Evolutionary conservation across 1,284 basidiomycete species (phyloP).

Genomic region (Ceratobasidium sp.): DNA sequence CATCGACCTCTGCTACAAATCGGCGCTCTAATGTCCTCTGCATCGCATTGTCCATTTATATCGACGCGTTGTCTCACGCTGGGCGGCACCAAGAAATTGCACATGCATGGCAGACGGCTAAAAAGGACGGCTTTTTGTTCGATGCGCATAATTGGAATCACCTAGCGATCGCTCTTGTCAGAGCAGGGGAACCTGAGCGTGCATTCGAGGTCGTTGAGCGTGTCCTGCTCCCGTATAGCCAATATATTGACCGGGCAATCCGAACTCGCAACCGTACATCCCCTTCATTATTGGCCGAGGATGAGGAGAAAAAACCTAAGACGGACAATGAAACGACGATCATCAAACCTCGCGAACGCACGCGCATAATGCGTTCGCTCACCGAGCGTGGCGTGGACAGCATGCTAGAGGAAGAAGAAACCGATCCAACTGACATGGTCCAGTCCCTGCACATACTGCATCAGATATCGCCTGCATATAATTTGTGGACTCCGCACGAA

Average conservation of each 20-base stretch:
- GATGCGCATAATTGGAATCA: slow-evolving; percentile 96
- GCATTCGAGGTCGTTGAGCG: slow-evolving; percentile 88
- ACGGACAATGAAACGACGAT: background rate
- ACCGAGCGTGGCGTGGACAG: slow-evolving; percentile 36
- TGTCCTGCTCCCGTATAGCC: slow-evolving; percentile 75
- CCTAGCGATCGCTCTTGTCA: slow-evolving; percentile 78
- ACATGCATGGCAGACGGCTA: slow-evolving; percentile 75
- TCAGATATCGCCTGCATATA: slow-evolving; percentile 73
- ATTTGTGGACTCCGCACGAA: slow-evolving; percentile 73
- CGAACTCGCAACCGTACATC: slow-evolving; percentile 32
- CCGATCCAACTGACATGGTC: slow-evolving; percentile 59
- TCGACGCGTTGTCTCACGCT: slow-evolving; percentile 78
- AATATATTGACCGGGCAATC: slow-evolving; percentile 47
- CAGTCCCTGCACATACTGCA: slow-evolving; percentile 72
- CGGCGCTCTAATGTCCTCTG: slow-evolving; percentile 70
- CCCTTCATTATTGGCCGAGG: slow-evolving; percentile 36
- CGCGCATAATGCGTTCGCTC: slow-evolving; percentile 41
- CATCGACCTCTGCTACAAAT: slow-evolving; percentile 44
- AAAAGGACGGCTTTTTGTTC: slow-evolving; percentile 80
- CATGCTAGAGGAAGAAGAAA: slow-evolving; percentile 34
- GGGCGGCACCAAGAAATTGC: slow-evolving; percentile 76
- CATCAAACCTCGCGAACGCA: slow-evolving; percentile 41
- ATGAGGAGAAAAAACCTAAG: background rate
- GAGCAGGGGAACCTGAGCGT: slow-evolving; percentile 82
- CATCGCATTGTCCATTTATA: slow-evolving; percentile 85